Base-by-base conservation (phyloP, 805 yeast genomes). In the Ogataea pini region DNA sequence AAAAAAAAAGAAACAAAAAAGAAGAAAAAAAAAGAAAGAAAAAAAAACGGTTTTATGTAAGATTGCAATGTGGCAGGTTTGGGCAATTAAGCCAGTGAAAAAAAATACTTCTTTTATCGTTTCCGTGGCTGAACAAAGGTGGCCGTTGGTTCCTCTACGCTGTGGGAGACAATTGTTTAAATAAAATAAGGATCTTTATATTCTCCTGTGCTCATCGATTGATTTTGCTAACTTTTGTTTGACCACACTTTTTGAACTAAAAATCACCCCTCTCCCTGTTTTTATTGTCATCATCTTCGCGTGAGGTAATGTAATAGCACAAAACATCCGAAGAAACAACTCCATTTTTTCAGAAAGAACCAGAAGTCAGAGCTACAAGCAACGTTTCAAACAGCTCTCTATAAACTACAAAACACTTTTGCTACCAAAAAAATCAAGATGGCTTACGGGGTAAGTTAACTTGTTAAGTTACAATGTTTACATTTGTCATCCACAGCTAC, bases 21-120 rank as follows among this genome's bases (percentile, higher is more conserved):
- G 25, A 9, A 7, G 33, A 40, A 24, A 16, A 14, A 41, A 40
- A 41, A 46, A 33, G 39, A 42, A 47, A 36, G 27, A n/a, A 13
- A 24, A 28, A 18, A 16, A 20, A 44, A 47, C 42, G 44, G 48
- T 43, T 44, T 48, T 49, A 19, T 34, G 41, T 20, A 31, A 24
- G 36, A 40, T 28, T 31, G 17, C 13, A 8, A 24, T 14, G 27
- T 17, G 36, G 34, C 27, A 40, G 17, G n/a, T 4, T 19, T 28
- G 36, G 27, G 36, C 25, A 28, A 28, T 28, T 40, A 40, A 14
- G 25, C 25, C 36, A 40, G 43, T 28, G 34, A 40, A 28, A 29
- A 28, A 28, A 20, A 40, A 16, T 16, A 17, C 20, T 18, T 14
- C 22, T 6, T 4, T 18, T 3, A 24, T 4, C 22, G 31, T 31